A percentile compares a stretch with the other conserved stretches of the same genome.
phyloP scores from a whole-genome alignment of 2,329 filamentous ascomycete genomes.

The Clonostachys byssicola region DNA sequence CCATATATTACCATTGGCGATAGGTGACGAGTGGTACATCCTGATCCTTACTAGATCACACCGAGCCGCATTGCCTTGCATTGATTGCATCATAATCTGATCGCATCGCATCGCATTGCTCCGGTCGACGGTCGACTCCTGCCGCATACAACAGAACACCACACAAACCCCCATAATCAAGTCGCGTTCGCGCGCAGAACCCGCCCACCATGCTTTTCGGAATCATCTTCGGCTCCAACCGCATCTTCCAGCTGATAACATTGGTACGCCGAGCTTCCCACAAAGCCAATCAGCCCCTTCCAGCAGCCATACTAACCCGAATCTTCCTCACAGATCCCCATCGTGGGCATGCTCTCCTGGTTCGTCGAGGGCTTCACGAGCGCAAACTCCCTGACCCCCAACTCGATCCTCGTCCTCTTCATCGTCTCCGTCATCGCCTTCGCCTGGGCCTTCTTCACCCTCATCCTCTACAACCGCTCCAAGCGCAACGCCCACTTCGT shows the following conservation, averaged over 20 bases:
- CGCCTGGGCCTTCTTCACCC: conserved; percentile 60
- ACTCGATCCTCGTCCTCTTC: conserved; percentile 62
- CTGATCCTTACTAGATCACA: too few relatives aligned
- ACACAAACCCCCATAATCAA: neutral
- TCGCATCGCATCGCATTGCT: too few relatives aligned
- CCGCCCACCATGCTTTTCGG: conserved; percentile 54
- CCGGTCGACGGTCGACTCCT: too few relatives aligned
- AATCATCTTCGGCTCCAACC: conserved; percentile 58
- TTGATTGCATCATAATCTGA: too few relatives aligned
- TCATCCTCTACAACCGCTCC: conserved; percentile 64
- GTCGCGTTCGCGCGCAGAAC: conserved; percentile 1
- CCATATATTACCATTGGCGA: too few relatives aligned
- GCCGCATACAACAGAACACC: neutral
- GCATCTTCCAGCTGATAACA: conserved; percentile 58
- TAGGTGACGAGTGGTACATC: too few relatives aligned
- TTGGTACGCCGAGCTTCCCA: conserved; percentile 38
- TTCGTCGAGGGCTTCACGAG: conserved; percentile 58
- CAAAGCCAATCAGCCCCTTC: neutral
- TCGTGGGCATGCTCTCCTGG: conserved; percentile 63
- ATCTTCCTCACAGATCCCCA: conserved; percentile 47
- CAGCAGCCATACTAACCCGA: neutral
- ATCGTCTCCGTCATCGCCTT: conserved; percentile 61
- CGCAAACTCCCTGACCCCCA: conserved; percentile 54
- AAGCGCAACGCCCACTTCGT: conserved; percentile 58
- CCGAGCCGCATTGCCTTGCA: too few relatives aligned